Conservation (phyloP, 2,329 filamentous ascomycete genomes). For the Magnaporthiopsis incrustans region DNA sequence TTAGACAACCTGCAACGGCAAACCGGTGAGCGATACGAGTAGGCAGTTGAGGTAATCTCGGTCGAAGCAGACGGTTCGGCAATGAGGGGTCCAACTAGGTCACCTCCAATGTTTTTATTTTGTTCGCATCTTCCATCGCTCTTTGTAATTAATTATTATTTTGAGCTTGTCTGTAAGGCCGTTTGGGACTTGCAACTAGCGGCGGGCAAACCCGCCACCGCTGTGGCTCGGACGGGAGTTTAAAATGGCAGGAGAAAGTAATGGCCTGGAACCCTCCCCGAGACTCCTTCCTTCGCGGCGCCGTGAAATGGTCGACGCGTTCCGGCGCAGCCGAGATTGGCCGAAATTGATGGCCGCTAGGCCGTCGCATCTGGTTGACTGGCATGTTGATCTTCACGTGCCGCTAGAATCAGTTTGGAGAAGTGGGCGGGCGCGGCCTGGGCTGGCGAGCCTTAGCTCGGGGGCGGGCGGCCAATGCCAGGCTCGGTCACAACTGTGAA, state of each 20-base stretch:
- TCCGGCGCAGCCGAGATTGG: not conserved
- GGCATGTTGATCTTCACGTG: not conserved
- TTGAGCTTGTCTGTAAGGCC: not conserved
- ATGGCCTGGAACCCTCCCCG: not conserved
- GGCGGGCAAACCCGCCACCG: not conserved
- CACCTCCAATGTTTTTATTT: not conserved
- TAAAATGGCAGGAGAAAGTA: not conserved
- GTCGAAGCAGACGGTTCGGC: too few relatives aligned
- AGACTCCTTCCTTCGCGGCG: not conserved
- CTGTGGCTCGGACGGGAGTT: not conserved
- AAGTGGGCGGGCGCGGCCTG: not conserved
- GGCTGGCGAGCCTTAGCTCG: not conserved
- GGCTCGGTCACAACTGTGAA: not conserved
- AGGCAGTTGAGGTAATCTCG: not conserved
- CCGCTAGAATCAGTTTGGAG: not conserved
- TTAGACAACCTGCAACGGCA: not conserved
- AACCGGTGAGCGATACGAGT: not conserved
- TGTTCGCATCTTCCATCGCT: not conserved
- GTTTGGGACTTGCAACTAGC: not conserved
- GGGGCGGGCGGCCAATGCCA: not conserved
- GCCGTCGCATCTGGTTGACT: not conserved
- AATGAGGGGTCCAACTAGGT: too few relatives aligned
- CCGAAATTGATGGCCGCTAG: not conserved
- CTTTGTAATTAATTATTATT: not conserved
- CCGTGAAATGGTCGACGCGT: not conserved